phyloP scores from a whole-genome alignment of 768 basidiomycete genomes.

The Rhodosporidiobolus odoratus region DNA sequence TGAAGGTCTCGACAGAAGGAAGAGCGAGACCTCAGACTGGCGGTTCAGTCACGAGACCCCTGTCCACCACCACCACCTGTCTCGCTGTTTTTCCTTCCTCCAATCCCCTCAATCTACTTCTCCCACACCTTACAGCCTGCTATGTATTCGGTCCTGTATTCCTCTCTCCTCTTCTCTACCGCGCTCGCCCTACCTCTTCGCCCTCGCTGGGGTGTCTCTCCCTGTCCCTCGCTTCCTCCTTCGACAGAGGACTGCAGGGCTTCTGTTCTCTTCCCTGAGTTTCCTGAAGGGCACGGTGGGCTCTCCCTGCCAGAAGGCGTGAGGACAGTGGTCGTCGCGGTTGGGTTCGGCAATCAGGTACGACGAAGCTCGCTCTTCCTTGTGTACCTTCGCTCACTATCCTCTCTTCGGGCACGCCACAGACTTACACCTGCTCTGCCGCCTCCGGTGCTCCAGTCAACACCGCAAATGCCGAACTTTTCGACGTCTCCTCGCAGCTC shows the following conservation, averaged over 20 bases:
- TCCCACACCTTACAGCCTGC: too few relatives aligned
- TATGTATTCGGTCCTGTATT: too few relatives aligned
- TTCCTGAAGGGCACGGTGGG: neutral
- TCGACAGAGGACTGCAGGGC: neutral
- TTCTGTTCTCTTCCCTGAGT: neutral
- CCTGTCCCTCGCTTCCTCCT: too few relatives aligned
- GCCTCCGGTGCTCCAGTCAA: neutral
- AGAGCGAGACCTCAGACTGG: too few relatives aligned
- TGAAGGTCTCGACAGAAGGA: too few relatives aligned
- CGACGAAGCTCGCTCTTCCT: neutral
- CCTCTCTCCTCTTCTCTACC: too few relatives aligned
- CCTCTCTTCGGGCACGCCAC: neutral
- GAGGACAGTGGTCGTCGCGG: neutral
- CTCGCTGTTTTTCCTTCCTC: too few relatives aligned
- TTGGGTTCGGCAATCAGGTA: neutral
- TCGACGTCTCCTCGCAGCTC: neutral
- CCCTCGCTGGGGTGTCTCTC: too few relatives aligned
- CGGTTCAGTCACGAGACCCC: too few relatives aligned
- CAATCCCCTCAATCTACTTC: too few relatives aligned
- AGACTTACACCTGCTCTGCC: neutral
- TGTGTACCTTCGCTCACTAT: neutral
- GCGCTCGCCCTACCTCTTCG: too few relatives aligned
- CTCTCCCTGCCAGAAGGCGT: neutral
- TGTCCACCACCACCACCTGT: too few relatives aligned
- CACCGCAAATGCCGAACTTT: neutral